Evolutionary conservation across 164 flowering plant genomes (phyloP), one percentile per base, ranked within the genome.

Genomic region (Sedum album): DNA sequence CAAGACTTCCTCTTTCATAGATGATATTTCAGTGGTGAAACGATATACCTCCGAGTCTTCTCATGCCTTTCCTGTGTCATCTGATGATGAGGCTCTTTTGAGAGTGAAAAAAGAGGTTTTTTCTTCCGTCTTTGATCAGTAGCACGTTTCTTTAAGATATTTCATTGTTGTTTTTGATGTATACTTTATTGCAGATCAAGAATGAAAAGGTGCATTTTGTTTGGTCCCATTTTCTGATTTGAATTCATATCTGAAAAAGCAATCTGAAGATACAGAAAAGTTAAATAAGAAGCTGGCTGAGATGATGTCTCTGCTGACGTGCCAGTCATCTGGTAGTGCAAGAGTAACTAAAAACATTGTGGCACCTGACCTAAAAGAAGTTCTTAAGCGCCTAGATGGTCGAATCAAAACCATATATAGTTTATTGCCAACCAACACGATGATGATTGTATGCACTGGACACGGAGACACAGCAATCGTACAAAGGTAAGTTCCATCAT

Each of bases 171-270:
- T 31, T 62, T 20, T 31, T 36, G 51, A n/a, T 31, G 67, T 41
- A 3, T 57, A 20, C 17, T 36, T 14, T 60, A 53, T 67, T 49
- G 55, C 41, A 95, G 99, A 85, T 80, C n/a, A n/a, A n/a, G n/a
- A 95, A 86, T 69, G 86, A 87, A 3, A 81, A 77, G 71, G 84
- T 84, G 44, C 86, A 88, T 20, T 92, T 95, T 70, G 73, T 95
- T 42, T 95, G 99, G 99, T 78, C 90, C 33, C 98, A 88, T 26
- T 90, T 95, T 82, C 98, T 20, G 99, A 95, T 79, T 69, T 95
- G 80, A 75, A 84, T 78, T 76, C 86, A 31, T 85, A 82, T 78
- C 80, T 81, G 60, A 86, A 76, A 79, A 86, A 72, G 73, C 90
- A 87, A 78, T 93, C 86, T 23, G 83, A 81, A 48, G 88, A 92